Evolutionary conservation across 805 yeast species (phyloP), one percentile per base, ranked within the genome.

Genomic region (Pichia nanzhaoensis): DNA sequence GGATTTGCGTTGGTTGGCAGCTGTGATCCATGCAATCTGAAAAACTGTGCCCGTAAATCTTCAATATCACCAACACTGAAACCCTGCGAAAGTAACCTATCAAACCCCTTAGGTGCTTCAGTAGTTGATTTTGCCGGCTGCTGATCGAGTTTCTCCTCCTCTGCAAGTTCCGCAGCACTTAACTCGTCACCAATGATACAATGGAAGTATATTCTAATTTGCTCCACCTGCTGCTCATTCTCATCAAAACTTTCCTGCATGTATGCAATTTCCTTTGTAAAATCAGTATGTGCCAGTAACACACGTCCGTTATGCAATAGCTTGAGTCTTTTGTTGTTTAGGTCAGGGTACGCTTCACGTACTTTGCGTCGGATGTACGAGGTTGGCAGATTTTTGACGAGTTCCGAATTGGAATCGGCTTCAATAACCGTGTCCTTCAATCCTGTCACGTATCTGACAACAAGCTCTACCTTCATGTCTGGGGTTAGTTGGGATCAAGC

Each of bases 61-160:
- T 70, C 69, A 22, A 90, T 77, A 54, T 90, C 97, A 48, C 78
- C 83, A 28, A 78, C 85, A 4, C 85, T 73, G 58, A 90, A 86
- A 8, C 97, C 97, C 37, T 89, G 90, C 28, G 80, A 77, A 16
- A 89, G 70, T 42, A 90, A 68, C 35, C 96, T 66, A 61, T 90
- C 96, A 60, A 90, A 87, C 2, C 97, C 96, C 14, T 81, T 75
- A 3, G 82, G 80, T 13, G 87, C 89, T 1, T 86, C 87, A 1
- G 72, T 59, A 0, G 84, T 79, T 2, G 75, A 62, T 39, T 66
- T 65, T 28, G 66, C 68, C 17, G 78, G 84, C 9, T 73, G 75
- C 42, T 65, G 66, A 55, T 84, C 90, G 41, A 77, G 53, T 41
- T 73, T 74, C 41, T 72, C 77, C 53, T 85, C 95, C 37, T 75